A percentile compares a stretch with the other conserved stretches of the same genome.
phyloP scores from a whole-genome alignment of 306 rosid genomes.

The Sphenostylis stenocarpa region DNA sequence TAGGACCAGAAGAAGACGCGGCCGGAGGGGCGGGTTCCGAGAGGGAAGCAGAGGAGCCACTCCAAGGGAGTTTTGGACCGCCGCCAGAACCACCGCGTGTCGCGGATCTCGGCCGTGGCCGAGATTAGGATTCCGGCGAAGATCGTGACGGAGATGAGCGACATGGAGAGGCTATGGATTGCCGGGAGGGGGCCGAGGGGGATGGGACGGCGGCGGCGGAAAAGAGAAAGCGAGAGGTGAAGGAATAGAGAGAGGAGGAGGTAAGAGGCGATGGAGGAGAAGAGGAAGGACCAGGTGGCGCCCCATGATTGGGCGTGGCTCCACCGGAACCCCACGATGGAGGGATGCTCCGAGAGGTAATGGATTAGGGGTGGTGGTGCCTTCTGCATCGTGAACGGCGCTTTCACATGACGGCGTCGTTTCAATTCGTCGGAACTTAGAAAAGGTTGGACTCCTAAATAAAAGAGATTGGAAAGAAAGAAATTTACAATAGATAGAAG shows the following conservation, averaged over 20 bases:
- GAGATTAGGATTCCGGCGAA: slow-evolving; percentile 73
- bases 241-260: slow-evolving; percentile 51
- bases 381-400: not conserved
- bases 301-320: slow-evolving; percentile 81
- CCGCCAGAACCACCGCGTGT: slow-evolving; percentile 90
- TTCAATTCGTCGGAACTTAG: not conserved
- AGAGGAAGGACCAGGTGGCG: slow-evolving; percentile 90
- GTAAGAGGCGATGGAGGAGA: slow-evolving; percentile 60
- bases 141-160: slow-evolving; percentile 67
- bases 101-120: slow-evolving; percentile 72
- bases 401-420: not conserved
- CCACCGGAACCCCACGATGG: slow-evolving; percentile 79
- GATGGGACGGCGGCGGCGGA: slow-evolving; percentile 46
- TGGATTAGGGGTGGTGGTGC: slow-evolving; percentile 19
- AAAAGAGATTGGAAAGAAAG: not conserved
- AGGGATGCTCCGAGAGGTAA: slow-evolving; percentile 86
- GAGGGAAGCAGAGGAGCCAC: slow-evolving; percentile 88
- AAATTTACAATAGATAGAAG: not conserved
- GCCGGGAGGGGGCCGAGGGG: slow-evolving; percentile 80
- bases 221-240: slow-evolving; percentile 40
- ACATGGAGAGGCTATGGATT: slow-evolving; percentile 66
- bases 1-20: slow-evolving; percentile 99
- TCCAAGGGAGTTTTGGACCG: slow-evolving; percentile 68
- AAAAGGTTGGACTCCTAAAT: not conserved
- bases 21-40: slow-evolving; percentile 82